Base-by-base conservation (phyloP, 2,329 filamentous ascomycete genomes). In the Dissoconium aciculare region DNA sequence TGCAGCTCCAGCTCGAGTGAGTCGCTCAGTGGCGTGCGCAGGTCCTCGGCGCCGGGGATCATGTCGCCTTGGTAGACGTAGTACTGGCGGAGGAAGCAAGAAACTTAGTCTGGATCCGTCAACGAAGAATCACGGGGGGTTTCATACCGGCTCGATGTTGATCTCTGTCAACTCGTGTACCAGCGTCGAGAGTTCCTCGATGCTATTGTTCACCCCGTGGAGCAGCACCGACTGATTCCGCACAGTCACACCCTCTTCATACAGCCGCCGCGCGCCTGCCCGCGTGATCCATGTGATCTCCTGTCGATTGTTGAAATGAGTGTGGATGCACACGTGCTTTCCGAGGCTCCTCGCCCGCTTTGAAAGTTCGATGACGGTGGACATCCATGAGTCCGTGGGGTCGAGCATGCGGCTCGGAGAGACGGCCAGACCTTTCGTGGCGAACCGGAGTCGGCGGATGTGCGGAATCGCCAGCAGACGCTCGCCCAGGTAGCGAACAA, bases 51-150 rank as follows among this genome's bases (percentile, higher is more conserved):
- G 26, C 63, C 66, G 15, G 58, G 51, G 5, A 74, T 68, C 63
- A 76, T 69, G 47, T 77, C 72, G 27, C 66, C 67, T 44, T 74
- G 70, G 49, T 76, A 77, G 30, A 77, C 64, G 42, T 77, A 77
- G 49, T 76, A 76, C 4, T 23, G n/a, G 8, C 19, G 19, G 8
- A n/a, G n/a, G 19, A 23, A 23, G 19, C n/a, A 23, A 8, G 8
- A 23, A n/a, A 8, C 8, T 23, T 8, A 8, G 19, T 8, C n/a
- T 23, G 8, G 8, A n/a, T n/a, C 19, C n/a, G 8, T 23, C 19
- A 8, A 23, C 19, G 19, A 23, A 23, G 19, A 23, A 23, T 23
- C n/a, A 8, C 8, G 19, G n/a, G n/a, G n/a, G n/a, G 19, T 23
- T n/a, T 23, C n/a, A n/a, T 23, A 23, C 19, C 19, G 71, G 71